These are phyloP conservation scores for Trichopus zeylanicus DNA, from an alignment of 116 monocot species.

Conservation along the genomic window DNA sequence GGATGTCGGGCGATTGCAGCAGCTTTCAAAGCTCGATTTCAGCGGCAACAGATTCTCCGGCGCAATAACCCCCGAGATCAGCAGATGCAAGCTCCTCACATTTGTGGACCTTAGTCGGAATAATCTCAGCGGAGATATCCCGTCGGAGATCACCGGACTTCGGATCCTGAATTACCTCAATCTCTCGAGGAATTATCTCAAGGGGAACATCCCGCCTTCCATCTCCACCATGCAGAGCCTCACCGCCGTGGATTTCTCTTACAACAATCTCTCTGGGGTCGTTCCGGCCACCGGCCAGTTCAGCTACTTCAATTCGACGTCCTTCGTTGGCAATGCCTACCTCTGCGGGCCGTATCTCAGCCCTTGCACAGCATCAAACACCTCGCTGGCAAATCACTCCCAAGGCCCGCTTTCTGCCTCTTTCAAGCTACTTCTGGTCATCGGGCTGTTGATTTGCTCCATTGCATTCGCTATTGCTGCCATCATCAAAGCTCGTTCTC, in stretches of 20 bases:
- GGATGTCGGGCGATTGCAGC: slow-evolving; percentile 56
- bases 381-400: neutral
- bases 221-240: slow-evolving; percentile 76
- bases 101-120: slow-evolving; percentile 71
- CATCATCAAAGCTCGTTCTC: slow-evolving; percentile 50
- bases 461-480: slow-evolving; percentile 49
- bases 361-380: slow-evolving; percentile 20
- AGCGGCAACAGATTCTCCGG: slow-evolving; percentile 54
- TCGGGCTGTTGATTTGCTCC: slow-evolving; percentile 51
- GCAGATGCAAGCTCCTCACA: slow-evolving; percentile 56
- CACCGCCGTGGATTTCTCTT: slow-evolving; percentile 80
- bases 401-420: slow-evolving; percentile 15
- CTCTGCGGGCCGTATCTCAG: slow-evolving; percentile 69
- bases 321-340: slow-evolving; percentile 67
- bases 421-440: slow-evolving; percentile 48
- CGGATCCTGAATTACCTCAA: slow-evolving; percentile 85
- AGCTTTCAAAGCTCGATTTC: slow-evolving; percentile 76
- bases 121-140: slow-evolving; percentile 58
- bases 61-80: slow-evolving; percentile 42
- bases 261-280: slow-evolving; percentile 75
- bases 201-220: slow-evolving; percentile 46
- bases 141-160: slow-evolving; percentile 46
- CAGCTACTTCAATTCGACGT: slow-evolving; percentile 86
- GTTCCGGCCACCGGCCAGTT: slow-evolving; percentile 84
- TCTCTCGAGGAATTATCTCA: slow-evolving; percentile 61